Base-by-base conservation (phyloP, 208 protist genomes). In the Trypanosoma melophagium region DNA sequence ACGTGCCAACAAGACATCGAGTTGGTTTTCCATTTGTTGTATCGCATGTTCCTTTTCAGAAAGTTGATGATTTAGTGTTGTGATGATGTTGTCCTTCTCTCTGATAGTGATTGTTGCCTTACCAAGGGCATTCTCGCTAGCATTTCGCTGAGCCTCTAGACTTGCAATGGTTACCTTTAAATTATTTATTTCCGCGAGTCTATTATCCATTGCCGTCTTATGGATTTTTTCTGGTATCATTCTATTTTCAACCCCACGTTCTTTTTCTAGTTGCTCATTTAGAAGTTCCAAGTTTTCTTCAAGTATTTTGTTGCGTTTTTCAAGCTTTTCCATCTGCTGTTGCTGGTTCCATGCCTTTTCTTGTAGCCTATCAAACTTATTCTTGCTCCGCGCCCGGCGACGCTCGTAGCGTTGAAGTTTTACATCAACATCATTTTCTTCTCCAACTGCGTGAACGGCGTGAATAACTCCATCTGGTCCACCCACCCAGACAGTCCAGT, bases 401-500 rank as follows among this genome's bases (percentile, higher is more conserved):
- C 9, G 8, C 40, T 61, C 60, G 22, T 47, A 24, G 2, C 52
- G 22, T 22, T 25, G 42, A 21, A 61, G 47, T 60, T 31, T 53
- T n/a, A 31, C 42, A 19, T 67, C 60, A 4, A 56, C 24, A 45
- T 61, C 24, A 25, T 12, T 13, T 5, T 28, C 60, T 21, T 66
- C 60, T 10, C 24, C 53, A n/a, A 38, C 12, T 5, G 47, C 49
- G 21, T 66, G 50, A 7, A 74, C 1, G 19, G 19, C 49, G 21
- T 66, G 51, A 53, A 67, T 62, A 14, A 22, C 9, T 8, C 60
- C 41, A 2, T 74, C 68, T 8, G 22, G 25, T 22, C 68, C 68
- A 31, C 60, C 53, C 25, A 74, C 9, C 58, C 60, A 66, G n/a
- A 74, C 17, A 24, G 57, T 50, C 58, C 60, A 67, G 52, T 74